These are phyloP conservation scores for Apiospora rasikravindrae DNA, from an alignment of 2,329 filamentous ascomycete species.

Conservation along the genomic window DNA sequence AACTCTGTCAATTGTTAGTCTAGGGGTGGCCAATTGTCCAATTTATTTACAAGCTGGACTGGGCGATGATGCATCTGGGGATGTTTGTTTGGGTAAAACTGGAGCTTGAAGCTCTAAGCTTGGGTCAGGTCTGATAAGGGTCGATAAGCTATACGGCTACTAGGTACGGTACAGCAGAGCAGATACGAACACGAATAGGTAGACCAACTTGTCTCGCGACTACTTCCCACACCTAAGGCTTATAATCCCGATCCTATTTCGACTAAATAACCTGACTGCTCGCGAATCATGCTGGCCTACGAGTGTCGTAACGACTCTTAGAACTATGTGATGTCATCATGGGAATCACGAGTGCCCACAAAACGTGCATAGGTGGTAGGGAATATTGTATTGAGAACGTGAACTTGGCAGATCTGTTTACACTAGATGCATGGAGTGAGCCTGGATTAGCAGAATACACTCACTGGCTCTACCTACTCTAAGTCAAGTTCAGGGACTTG, in stretches of 20 bases:
- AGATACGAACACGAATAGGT: background rate
- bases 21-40: background rate
- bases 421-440: background rate
- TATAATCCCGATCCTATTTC: background rate
- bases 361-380: background rate
- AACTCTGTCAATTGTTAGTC: background rate
- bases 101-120: background rate
- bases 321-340: background rate
- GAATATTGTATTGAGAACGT: background rate
- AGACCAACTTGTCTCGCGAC: background rate
- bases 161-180: no score
- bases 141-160: background rate
- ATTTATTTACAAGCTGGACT: background rate
- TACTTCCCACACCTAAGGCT: background rate
- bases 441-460: background rate
- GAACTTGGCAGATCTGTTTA: background rate
- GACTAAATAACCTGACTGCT: background rate
- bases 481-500: slow-evolving; percentile 22
- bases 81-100: background rate
- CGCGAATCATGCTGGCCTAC: background rate
- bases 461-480: background rate
- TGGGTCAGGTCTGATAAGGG: background rate
- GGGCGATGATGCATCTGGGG: background rate
- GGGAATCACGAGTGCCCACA: background rate
- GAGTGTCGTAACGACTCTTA: background rate